phyloP scores from a whole-genome alignment of 805 yeast genomes.

The Monosporozyma yasuniensis region DNA sequence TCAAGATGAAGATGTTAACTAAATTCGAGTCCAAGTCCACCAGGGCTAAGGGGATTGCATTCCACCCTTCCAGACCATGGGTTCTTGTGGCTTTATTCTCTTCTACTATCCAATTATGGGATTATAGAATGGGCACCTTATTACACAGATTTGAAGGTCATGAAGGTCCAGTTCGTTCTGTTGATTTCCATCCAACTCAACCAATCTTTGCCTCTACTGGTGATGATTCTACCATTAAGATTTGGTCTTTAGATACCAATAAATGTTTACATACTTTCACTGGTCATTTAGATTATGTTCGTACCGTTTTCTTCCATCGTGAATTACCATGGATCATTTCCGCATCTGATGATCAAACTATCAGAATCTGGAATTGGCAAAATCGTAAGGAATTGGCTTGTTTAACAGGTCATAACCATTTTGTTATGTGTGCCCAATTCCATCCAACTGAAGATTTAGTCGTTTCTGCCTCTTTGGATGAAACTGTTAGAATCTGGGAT shows the following conservation, averaged over 20 bases:
- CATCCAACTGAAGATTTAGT: conserved; percentile 92
- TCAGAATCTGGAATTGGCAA: conserved; percentile 99
- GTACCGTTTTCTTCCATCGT: conserved; percentile 90
- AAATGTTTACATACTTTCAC: conserved; percentile 84
- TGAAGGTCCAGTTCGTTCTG: conserved; percentile 94
- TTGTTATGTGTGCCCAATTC: conserved; percentile 96
- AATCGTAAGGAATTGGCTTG: conserved; percentile 95
- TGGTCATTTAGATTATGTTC: conserved; percentile 92
- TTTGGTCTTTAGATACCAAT: conserved; percentile 89
- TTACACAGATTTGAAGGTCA: conserved; percentile 96
- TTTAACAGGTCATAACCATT: conserved; percentile 95
- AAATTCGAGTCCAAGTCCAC: conserved; percentile 96
- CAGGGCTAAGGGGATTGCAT: conserved; percentile 95
- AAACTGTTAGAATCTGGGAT: conserved; percentile 99
- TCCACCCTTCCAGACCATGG: conserved; percentile 93
- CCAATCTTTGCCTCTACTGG: conserved; percentile 96
- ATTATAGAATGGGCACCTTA: conserved; percentile 96
- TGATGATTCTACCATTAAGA: conserved; percentile 90
- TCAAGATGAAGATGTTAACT: conserved; percentile 75
- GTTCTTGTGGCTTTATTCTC: conserved; percentile 89
- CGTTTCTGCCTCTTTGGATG: conserved; percentile 93
- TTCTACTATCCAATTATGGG: conserved; percentile 99
- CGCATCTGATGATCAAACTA: conserved; percentile 95
- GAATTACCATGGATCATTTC: conserved; percentile 97
- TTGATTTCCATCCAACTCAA: conserved; percentile 95